Conservation (phyloP, 2,329 filamentous ascomycete species). For the Endoconidiophora laricicola region DNA sequence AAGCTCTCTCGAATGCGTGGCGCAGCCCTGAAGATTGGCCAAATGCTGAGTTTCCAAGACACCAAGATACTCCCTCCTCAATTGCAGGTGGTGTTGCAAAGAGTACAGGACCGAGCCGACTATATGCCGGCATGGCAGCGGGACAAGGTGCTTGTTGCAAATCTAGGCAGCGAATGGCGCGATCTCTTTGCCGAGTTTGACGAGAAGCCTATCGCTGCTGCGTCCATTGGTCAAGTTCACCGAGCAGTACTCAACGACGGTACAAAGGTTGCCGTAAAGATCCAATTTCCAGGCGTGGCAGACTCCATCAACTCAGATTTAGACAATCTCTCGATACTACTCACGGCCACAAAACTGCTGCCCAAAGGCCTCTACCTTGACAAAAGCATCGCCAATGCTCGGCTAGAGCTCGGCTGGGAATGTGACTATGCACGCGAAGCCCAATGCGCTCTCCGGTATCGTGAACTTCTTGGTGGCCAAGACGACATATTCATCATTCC, state of each 20-base stretch:
- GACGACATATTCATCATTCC: slow-evolving; percentile 63
- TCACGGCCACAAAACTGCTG: slow-evolving; percentile 77
- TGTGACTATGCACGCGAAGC: slow-evolving; percentile 90
- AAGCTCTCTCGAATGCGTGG: slow-evolving; percentile 94
- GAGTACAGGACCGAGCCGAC: slow-evolving; percentile 90
- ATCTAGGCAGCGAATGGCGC: slow-evolving; percentile 73
- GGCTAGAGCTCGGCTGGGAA: slow-evolving; percentile 86
- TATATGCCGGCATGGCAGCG: slow-evolving; percentile 96
- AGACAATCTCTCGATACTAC: slow-evolving; percentile 77
- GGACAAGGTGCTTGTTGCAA: slow-evolving; percentile 61
- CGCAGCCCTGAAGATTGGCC: slow-evolving; percentile 88
- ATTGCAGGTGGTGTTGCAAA: slow-evolving; percentile 77
- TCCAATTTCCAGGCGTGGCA: slow-evolving; percentile 92
- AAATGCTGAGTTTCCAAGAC: slow-evolving; percentile 98
- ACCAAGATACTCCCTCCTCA: slow-evolving; percentile 80
- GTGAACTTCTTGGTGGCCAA: slow-evolving; percentile 50
- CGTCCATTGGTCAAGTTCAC: slow-evolving; percentile 94
- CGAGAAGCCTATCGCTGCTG: slow-evolving; percentile 82
- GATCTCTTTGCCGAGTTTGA: slow-evolving; percentile 71
- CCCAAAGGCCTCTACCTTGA: slow-evolving; percentile 88
- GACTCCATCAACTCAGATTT: slow-evolving; percentile 93
- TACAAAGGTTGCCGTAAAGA: slow-evolving; percentile 75
- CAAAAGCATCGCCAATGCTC: slow-evolving; percentile 92
- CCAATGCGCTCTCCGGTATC: slow-evolving; percentile 60
- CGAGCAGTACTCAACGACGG: slow-evolving; percentile 62